These are phyloP conservation scores for Cinnamomum chago DNA, from an alignment of 164 flowering plant genomes.

Conservation along the genomic window DNA sequence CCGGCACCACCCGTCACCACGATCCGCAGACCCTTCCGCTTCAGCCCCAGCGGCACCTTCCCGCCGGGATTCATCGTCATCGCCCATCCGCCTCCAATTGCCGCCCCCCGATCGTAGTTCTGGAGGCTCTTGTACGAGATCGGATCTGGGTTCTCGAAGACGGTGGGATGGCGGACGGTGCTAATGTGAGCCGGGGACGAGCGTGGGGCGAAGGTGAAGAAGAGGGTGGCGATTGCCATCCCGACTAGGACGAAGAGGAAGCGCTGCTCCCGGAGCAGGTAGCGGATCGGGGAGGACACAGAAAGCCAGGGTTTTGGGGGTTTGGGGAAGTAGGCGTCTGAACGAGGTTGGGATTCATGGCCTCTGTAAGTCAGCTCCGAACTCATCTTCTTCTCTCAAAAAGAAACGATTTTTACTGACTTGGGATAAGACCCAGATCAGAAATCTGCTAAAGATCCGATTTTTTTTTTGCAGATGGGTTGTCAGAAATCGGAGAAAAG, in stretches of 20 bases:
- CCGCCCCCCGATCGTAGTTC: conserved; percentile 15
- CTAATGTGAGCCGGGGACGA: conserved; percentile 17
- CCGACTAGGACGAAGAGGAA: conserved; percentile 65
- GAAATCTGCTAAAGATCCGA: not conserved
- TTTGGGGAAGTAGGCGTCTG: conserved; percentile 54
- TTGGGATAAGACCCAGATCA: not conserved
- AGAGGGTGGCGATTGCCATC: conserved; percentile 54
- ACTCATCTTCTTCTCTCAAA: conserved; percentile 13
- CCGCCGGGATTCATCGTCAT: conserved; percentile 36
- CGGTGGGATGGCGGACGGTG: conserved; percentile 9
- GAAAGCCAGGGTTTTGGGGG: conserved; percentile 58
- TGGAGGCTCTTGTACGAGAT: not conserved
- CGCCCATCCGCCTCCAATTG: not conserved
- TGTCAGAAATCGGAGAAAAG: not conserved
- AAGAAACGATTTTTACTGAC: not conserved
- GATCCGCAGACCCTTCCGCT: conserved; percentile 63
- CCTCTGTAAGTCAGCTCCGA: conserved; percentile 41
- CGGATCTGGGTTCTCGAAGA: conserved; percentile 11
- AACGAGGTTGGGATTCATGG: conserved; percentile 37
- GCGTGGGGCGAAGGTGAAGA: conserved; percentile 41
- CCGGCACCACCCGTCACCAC: conserved; percentile 96
- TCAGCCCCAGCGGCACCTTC: conserved; percentile 74
- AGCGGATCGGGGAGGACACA: conserved; percentile 44
- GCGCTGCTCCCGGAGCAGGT: conserved; percentile 78
- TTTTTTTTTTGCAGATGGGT: not conserved